Conservation (phyloP, 371 early-diverging fungal species). For the Blakeslea trispora region DNA sequence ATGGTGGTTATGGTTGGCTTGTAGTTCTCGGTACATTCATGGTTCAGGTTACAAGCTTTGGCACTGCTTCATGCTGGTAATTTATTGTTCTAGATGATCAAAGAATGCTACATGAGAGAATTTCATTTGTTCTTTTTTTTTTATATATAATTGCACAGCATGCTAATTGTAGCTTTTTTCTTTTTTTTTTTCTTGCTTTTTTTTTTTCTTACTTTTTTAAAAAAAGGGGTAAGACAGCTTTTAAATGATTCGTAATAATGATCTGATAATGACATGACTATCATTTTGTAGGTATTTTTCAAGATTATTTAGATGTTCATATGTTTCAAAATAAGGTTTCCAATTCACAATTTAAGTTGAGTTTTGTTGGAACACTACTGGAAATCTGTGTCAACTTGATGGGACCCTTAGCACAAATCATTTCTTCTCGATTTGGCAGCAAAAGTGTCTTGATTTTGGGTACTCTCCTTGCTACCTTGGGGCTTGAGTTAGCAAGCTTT, state of each 20-base stretch:
- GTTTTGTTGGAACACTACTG: conserved; percentile 36
- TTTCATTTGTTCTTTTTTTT: no score
- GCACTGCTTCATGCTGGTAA: conserved; percentile 37
- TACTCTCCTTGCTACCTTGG: conserved; percentile 18
- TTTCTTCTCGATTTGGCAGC: conserved; percentile 23
- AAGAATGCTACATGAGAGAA: not conserved
- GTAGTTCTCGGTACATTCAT: conserved; percentile 56
- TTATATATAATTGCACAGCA: no score
- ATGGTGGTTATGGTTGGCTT: conserved; percentile 60
- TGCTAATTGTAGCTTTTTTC: no score
- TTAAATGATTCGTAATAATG: conserved; percentile 29
- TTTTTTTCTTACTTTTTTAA: not conserved
- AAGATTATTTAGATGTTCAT: conserved; percentile 13
- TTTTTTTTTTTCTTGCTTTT: not conserved
- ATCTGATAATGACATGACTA: conserved; percentile 22
- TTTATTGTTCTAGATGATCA: not conserved
- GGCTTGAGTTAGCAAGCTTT: conserved; percentile 31
- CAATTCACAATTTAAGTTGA: conserved; percentile 15
- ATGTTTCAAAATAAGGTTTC: conserved; percentile 2
- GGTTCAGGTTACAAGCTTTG: conserved; percentile 56
- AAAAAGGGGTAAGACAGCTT: conserved; percentile 17
- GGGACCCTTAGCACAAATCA: conserved; percentile 32
- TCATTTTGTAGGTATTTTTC: conserved; percentile 19
- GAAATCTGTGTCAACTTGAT: conserved; percentile 19
- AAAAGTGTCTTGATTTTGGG: conserved; percentile 23